phyloP scores from a whole-genome alignment of 345 rosid species.

The Pugionium cornutum region DNA sequence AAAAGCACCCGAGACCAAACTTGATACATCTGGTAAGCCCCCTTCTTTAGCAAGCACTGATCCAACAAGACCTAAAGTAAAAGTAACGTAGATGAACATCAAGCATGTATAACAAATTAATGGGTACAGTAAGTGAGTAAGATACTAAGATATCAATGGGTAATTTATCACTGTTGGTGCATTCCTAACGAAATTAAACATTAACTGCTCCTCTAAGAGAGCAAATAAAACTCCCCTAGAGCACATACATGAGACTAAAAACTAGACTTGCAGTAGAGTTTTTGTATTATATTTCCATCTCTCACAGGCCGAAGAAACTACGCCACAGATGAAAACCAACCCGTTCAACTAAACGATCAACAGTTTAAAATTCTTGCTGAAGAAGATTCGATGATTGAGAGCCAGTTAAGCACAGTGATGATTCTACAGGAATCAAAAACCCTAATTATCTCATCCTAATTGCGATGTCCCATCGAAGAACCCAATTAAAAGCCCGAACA shows the following conservation, averaged over 20 bases:
- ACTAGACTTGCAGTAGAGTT: too few relatives aligned
- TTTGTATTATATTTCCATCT: too few relatives aligned
- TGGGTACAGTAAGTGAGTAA: background rate
- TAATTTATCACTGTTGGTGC: too few relatives aligned
- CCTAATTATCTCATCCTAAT: constrained; percentile 32
- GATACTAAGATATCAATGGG: background rate
- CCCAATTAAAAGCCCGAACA: background rate
- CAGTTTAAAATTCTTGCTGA: background rate
- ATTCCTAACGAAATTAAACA: too few relatives aligned
- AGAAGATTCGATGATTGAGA: too few relatives aligned
- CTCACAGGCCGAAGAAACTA: too few relatives aligned
- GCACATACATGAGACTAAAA: too few relatives aligned
- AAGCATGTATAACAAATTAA: background rate
- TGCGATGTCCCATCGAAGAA: constrained; percentile 11
- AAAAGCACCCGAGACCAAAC: constrained; percentile 63
- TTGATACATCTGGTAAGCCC: constrained; percentile 50
- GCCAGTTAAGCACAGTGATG: background rate
- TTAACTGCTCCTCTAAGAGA: too few relatives aligned
- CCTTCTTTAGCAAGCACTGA: constrained; percentile 84
- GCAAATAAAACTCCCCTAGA: too few relatives aligned
- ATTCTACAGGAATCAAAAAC: constrained; percentile 32
- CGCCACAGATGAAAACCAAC: too few relatives aligned
- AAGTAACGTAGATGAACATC: too few relatives aligned
- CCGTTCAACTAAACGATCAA: background rate
- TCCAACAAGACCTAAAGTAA: constrained; percentile 68